Conservation (phyloP, 2,329 filamentous ascomycete genomes). For the Didymella segeticola region DNA sequence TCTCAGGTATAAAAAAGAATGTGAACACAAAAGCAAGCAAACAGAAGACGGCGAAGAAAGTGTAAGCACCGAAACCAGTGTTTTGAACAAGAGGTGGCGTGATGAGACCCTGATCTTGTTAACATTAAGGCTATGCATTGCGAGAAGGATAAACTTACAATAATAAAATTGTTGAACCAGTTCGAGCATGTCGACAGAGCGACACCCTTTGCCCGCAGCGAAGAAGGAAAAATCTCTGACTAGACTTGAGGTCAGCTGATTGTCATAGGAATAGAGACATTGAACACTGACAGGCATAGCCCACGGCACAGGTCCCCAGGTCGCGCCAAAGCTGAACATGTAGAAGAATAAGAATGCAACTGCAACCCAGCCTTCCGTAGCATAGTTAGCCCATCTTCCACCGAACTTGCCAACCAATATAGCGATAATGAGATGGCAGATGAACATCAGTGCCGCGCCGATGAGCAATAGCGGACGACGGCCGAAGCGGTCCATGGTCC, state of each 20-base stretch:
- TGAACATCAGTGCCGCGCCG: constrained; percentile 56
- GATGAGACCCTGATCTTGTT: constrained; percentile 61
- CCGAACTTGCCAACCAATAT: constrained; percentile 62
- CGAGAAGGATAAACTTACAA: constrained; percentile 39
- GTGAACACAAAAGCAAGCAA: constrained; percentile 44
- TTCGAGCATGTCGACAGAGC: constrained; percentile 68
- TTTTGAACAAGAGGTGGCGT: constrained; percentile 69
- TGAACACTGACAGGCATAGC: too few relatives aligned
- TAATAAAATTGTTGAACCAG: constrained; percentile 70
- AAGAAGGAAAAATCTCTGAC: constrained; percentile 69
- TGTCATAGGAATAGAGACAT: too few relatives aligned
- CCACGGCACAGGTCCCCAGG: constrained; percentile 63
- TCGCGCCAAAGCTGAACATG: constrained; percentile 67
- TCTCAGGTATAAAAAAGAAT: constrained; percentile 46
- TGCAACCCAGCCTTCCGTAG: constrained; percentile 61
- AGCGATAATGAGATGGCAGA: constrained; percentile 62
- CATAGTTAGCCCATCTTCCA: constrained; percentile 59
- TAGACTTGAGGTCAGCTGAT: too few relatives aligned
- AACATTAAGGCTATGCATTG: constrained; percentile 44
- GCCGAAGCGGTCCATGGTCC: constrained; percentile 53
- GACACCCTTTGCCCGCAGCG: constrained; percentile 69
- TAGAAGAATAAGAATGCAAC: constrained; percentile 68
- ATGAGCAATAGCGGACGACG: constrained; percentile 49
- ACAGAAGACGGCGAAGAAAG: constrained; percentile 49
- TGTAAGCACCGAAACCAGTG: constrained; percentile 56